phyloP scores from a whole-genome alignment of 768 basidiomycete species.

The Wakefieldia striispora region DNA sequence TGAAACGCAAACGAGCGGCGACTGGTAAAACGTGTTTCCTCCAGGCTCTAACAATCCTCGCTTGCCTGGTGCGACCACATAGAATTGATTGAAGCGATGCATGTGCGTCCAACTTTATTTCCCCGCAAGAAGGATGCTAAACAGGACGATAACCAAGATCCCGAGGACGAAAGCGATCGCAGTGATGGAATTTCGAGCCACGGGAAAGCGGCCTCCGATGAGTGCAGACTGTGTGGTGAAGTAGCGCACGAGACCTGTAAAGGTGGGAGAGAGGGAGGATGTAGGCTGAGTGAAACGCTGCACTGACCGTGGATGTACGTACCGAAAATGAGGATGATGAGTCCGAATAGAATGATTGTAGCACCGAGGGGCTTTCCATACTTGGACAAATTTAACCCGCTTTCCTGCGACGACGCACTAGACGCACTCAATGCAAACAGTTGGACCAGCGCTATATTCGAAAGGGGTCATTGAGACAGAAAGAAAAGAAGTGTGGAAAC shows the following conservation, averaged over 20 bases:
- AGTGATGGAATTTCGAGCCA: slow-evolving; percentile 45
- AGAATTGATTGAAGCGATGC: background rate
- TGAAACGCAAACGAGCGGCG: background rate
- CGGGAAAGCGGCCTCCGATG: slow-evolving; percentile 50
- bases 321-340: slow-evolving; percentile 51
- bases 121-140: slow-evolving; percentile 41
- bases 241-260: slow-evolving; percentile 48
- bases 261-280: background rate
- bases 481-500: background rate
- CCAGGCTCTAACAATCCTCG: background rate
- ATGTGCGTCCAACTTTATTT: slow-evolving; percentile 1
- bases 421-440: slow-evolving; percentile 41
- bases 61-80: background rate
- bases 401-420: background rate
- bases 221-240: slow-evolving; percentile 52
- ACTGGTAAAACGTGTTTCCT: background rate
- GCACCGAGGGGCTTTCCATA: slow-evolving; percentile 56
- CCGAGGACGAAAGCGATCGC: slow-evolving; percentile 41
- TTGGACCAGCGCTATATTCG: slow-evolving; percentile 48
- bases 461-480: background rate
- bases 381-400: slow-evolving; percentile 12
- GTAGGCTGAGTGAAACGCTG: background rate
- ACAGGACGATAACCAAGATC: slow-evolving; percentile 41
- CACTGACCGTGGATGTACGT: slow-evolving; percentile 2
- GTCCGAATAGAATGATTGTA: slow-evolving; percentile 42